phyloP scores from a whole-genome alignment of 2,329 filamentous ascomycete genomes.

The Cylindrodendrum hubeiense region DNA sequence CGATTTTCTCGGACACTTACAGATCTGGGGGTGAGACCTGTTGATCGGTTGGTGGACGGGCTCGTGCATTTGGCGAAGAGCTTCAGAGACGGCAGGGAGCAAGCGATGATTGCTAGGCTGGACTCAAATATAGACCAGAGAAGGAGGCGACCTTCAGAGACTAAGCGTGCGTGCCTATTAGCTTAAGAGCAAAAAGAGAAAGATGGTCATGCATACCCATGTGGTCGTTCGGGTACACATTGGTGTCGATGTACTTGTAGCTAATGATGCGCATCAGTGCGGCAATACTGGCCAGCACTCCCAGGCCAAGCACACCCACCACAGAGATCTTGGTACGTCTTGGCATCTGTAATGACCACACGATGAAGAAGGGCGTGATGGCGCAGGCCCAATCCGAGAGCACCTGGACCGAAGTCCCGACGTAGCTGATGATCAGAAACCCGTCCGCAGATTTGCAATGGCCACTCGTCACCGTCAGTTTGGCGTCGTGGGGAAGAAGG shows the following conservation, averaged over 20 bases:
- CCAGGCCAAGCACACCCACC: constrained; percentile 23
- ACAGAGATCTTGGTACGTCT: constrained; percentile 36
- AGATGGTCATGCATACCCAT: background rate
- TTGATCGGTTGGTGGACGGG: constrained; percentile 20
- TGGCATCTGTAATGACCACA: constrained; percentile 43
- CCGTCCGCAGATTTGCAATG: constrained; percentile 26
- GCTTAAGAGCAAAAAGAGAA: background rate
- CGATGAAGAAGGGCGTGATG: constrained; percentile 46
- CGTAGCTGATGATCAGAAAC: constrained; percentile 27
- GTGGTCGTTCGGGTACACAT: constrained; percentile 15
- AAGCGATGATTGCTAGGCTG: constrained; percentile 28
- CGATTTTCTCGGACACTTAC: background rate
- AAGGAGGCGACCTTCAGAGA: constrained; percentile 25
- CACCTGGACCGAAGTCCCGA: constrained; percentile 37
- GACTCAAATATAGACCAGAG: constrained; percentile 30
- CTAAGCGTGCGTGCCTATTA: background rate
- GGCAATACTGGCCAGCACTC: constrained; percentile 30
- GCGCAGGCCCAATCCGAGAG: constrained; percentile 45
- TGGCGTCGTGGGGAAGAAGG: background rate
- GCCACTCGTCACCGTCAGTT: background rate
- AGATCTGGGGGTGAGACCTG: constrained; percentile 2
- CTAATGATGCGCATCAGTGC: constrained; percentile 31
- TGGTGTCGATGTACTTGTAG: constrained; percentile 28
- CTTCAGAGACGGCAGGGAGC: constrained; percentile 27
- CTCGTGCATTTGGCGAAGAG: constrained; percentile 21